Evolutionary conservation across 1,139 yeast species (phyloP), one percentile per base, ranked within the genome.

Genomic region (Sugiyamaella neomexicana): DNA sequence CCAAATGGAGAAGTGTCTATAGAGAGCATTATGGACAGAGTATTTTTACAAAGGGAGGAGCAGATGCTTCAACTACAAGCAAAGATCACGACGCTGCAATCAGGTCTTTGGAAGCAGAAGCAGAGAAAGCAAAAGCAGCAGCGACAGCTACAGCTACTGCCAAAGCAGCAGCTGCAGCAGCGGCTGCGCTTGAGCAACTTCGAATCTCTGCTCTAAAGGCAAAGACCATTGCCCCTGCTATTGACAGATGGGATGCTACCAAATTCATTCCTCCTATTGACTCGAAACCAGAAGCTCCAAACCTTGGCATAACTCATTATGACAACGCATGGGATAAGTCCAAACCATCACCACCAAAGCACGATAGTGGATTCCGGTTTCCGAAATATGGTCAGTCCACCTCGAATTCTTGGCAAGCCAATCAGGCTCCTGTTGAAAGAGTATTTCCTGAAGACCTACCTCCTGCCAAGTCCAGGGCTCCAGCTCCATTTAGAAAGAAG

Each of bases 241-340:
- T 64, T 15, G 58, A 65, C 50, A 64, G 68, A 40, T 77, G 81
- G 81, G 74, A 77, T 53, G 76, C 80, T 0, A 65, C 74, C 1
- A 59, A 58, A 41, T 71, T 68, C 46, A 71, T 68, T 20, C 81
- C 81, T 6, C 77, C 80, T 20, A 60, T 64, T 29, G 61, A 63
- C 42, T 67, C 74, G 2, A 60, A 55, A 36, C 76, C 79, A 5
- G 79, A 77, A 59, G 80, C 79, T 2, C 67, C 65, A 1, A 52
- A 55, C 8, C 64, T 77, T 46, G 52, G 56, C 25, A 55, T 65
- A 16, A 55, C 59, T 16, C 54, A 55, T 15, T 60, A 63, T 39
- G 55, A 56, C 10, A 68, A 68, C 45, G 64, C 56, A 2, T 69
- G 73, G 73, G 72, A 69, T 50, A 36, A 29, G 29, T 53, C 50